phyloP scores from a whole-genome alignment of 805 yeast species.

The Candida yuanshanica region DNA sequence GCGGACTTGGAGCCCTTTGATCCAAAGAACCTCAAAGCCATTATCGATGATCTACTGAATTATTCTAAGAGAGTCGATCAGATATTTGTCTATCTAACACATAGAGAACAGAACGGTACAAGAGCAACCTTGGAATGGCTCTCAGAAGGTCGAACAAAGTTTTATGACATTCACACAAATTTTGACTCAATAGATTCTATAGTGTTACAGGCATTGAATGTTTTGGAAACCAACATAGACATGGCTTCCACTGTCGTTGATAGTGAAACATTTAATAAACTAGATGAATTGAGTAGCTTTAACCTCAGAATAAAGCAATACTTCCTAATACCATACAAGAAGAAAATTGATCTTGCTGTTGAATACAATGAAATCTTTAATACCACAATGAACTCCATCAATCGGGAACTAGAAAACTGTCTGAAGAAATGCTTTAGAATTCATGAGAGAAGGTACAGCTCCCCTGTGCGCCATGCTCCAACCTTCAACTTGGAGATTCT shows the following conservation, averaged over 20 bases:
- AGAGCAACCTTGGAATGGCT: constrained; percentile 26
- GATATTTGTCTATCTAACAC: constrained; percentile 8
- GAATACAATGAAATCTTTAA: constrained; percentile 40
- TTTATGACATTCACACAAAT: constrained; percentile 26
- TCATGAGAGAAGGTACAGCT: constrained; percentile 32
- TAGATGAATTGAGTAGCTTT: constrained; percentile 29
- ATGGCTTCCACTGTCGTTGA: constrained; percentile 23
- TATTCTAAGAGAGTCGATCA: constrained; percentile 16
- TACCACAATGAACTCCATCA: constrained; percentile 37
- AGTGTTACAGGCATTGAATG: constrained; percentile 29
- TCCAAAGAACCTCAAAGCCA: constrained; percentile 12
- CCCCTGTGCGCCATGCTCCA: constrained; percentile 37
- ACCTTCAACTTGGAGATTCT: constrained; percentile 30
- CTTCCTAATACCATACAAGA: constrained; percentile 24
- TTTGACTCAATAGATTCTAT: constrained; percentile 30
- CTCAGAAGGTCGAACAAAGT: constrained; percentile 27
- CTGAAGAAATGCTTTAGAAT: constrained; percentile 30
- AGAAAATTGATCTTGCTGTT: constrained; percentile 32
- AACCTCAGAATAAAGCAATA: constrained; percentile 23
- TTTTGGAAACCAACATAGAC: constrained; percentile 27
- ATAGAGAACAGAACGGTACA: background rate
- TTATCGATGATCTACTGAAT: constrained; percentile 17
- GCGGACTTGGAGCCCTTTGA: constrained; percentile 23
- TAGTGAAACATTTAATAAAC: constrained; percentile 21
- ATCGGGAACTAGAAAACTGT: constrained; percentile 33